Base-by-base conservation (phyloP, 2,329 filamentous ascomycete genomes). In the Alternaria sp. region DNA sequence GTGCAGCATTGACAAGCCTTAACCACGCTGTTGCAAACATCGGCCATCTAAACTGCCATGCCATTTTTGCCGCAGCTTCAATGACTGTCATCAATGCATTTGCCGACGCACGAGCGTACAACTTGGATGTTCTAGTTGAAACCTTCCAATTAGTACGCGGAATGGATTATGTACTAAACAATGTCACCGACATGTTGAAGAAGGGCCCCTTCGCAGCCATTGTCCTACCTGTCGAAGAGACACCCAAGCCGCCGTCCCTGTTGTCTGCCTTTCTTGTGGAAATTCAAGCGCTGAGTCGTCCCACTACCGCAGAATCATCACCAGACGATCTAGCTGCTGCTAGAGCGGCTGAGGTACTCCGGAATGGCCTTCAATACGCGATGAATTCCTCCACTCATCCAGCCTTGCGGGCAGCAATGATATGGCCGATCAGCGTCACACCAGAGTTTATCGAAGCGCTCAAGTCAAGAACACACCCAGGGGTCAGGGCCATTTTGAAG, bases 141-240 rank as follows among this genome's bases (percentile, higher is more conserved):
- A 68, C 64, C 4, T 74, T 76, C 56, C 64, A 69, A 44, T 63
- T 75, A 10, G 61, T 74, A n/a, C 68, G 71, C 1, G 73, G 73
- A 25, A 70, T 75, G 62, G 62, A 71, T 43, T 64, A 66, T 14
- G 68, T 75, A 14, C 59, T 75, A 11, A 59, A 44, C 14, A 62
- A 61, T 12, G 62, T 65, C 1, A 64, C 62, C 9, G 46, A 59
- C 8, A 61, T 67, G 43, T 65, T 75, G n/a, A 51, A 63, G 27
- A 67, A 66, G 10, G 71, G 70, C 4, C 70, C 69, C 1, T 71
- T 75, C 28, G 66, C 63, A 25, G 53, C 59, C n/a, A 68, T 74
- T n/a, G 52, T 72, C 5, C 58, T 57, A 5, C 51, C 55, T 10
- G 27, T 36, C 7, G 28, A 46, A 3, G 55, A 65, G 11, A 53